Percentiles rank a stretch among this genome's conserved stretches.
phyloP scores from a whole-genome alignment of 1,139 yeast species.

The Blastobotrys indianensis region DNA sequence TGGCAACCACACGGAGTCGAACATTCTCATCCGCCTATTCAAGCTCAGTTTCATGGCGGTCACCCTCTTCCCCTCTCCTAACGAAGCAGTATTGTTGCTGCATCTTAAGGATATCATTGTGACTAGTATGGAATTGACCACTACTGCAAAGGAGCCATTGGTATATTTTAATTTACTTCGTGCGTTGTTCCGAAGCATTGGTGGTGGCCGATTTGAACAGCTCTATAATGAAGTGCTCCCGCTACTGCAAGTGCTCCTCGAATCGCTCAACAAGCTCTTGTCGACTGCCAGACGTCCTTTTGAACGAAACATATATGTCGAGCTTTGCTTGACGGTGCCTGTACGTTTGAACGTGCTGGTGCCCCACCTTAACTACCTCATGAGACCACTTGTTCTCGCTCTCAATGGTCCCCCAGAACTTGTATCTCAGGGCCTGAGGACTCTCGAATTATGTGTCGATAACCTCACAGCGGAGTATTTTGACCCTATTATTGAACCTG shows the following conservation, averaged over 20 bases:
- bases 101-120: slow-evolving; percentile 78
- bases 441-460: slow-evolving; percentile 94
- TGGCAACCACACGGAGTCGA: slow-evolving; percentile 70
- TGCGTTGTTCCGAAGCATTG: slow-evolving; percentile 86
- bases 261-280: slow-evolving; percentile 77
- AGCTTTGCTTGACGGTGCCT: slow-evolving; percentile 90
- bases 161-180: slow-evolving; percentile 84
- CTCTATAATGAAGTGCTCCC: slow-evolving; percentile 92
- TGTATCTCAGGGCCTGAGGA: slow-evolving; percentile 88
- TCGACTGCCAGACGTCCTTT: slow-evolving; percentile 80
- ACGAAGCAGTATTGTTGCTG: slow-evolving; percentile 82
- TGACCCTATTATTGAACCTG: slow-evolving; percentile 96
- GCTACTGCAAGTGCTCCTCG: slow-evolving; percentile 75
- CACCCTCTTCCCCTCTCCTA: slow-evolving; percentile 78
- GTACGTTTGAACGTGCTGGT: slow-evolving; percentile 88
- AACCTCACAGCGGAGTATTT: slow-evolving; percentile 93
- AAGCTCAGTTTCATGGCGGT: slow-evolving; percentile 95
- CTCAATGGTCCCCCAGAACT: slow-evolving; percentile 86
- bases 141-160: slow-evolving; percentile 87
- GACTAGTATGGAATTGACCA: slow-evolving; percentile 71
- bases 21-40: slow-evolving; percentile 76
- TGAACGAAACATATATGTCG: slow-evolving; percentile 90
- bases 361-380: slow-evolving; percentile 81
- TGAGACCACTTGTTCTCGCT: slow-evolving; percentile 88
- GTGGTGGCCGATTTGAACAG: slow-evolving; percentile 92